Percentiles rank a stretch among this genome's conserved stretches.
Conservation (phyloP, 345 rosid species). For the Eucalyptus cloeziana region DNA sequence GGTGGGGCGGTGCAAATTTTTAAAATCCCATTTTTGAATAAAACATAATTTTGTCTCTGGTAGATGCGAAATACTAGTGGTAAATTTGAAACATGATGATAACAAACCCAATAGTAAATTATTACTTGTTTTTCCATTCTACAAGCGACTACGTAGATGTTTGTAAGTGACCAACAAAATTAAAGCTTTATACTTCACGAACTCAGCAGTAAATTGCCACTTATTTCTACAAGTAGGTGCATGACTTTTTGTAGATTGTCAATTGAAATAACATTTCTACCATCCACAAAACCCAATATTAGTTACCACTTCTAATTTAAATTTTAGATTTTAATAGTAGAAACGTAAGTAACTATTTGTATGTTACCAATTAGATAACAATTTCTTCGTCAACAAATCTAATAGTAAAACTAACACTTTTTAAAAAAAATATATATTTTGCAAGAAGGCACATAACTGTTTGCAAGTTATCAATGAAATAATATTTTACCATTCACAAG, state of each 20-base stretch:
- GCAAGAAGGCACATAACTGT: rapidly evolving
- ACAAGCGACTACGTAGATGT: not conserved
- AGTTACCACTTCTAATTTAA: not conserved
- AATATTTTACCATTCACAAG: not conserved
- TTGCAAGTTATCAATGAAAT: not conserved
- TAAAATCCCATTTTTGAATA: too few relatives aligned
- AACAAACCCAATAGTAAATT: not conserved
- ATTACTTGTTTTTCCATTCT: too few relatives aligned
- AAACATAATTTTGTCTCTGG: not conserved
- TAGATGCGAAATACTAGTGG: rapidly evolving
- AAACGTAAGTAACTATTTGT: rapidly evolving
- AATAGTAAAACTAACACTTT: not conserved
- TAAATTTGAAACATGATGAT: too few relatives aligned
- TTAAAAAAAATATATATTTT: not conserved
- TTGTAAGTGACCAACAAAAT: not conserved
- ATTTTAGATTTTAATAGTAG: not conserved
- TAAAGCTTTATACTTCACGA: not conserved
- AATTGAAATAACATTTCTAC: not conserved
- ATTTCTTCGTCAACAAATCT: not conserved
- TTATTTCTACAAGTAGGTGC: rapidly evolving
- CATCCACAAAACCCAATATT: not conserved
- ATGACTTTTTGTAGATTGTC: not conserved
- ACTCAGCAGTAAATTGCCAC: not conserved
- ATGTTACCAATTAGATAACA: too few relatives aligned
- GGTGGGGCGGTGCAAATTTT: too few relatives aligned